Conservation (phyloP, 192 early-diverging fungal species). For the Backusella parvicylindrica region DNA sequence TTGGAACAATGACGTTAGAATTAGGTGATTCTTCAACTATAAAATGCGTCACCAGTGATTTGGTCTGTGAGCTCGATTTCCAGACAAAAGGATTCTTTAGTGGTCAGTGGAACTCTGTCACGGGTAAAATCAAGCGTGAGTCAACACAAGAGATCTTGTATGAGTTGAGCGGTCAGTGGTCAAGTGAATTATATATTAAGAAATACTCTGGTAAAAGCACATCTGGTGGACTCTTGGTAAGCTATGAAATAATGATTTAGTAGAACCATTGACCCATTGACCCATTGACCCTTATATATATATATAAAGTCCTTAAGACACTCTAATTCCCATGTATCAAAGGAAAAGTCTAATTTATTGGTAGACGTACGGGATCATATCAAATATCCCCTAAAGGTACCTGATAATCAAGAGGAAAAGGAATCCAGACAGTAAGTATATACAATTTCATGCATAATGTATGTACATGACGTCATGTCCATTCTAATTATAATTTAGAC, state of each 20-base stretch:
- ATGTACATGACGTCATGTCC: not conserved
- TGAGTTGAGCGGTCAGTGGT: conserved; percentile 89
- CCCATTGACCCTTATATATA: not conserved
- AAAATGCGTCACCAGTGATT: conserved; percentile 66
- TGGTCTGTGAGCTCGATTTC: conserved; percentile 84
- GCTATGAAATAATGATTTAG: no score
- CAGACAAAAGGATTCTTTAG: conserved; percentile 83
- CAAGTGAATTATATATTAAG: conserved; percentile 64
- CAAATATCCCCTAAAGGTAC: not conserved
- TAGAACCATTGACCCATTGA: no score
- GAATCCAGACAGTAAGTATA: conserved; percentile 73
- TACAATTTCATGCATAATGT: not conserved
- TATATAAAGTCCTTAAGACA: not conserved
- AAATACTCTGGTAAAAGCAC: not conserved
- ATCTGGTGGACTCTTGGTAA: conserved; percentile 5
- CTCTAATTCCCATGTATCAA: not conserved
- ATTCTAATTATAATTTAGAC: not conserved
- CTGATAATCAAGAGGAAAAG: conserved; percentile 67
- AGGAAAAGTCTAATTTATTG: not conserved
- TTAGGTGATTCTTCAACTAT: conserved; percentile 78
- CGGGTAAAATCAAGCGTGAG: conserved; percentile 79
- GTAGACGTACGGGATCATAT: not conserved
- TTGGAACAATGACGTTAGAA: conserved; percentile 90
- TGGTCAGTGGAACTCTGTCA: conserved; percentile 79
- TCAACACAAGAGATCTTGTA: conserved; percentile 73